A percentile compares a stretch with the other conserved stretches of the same genome.
Evolutionary conservation across 2,329 filamentous ascomycete species (phyloP).

Genomic region (Pseudonectria buxi): DNA sequence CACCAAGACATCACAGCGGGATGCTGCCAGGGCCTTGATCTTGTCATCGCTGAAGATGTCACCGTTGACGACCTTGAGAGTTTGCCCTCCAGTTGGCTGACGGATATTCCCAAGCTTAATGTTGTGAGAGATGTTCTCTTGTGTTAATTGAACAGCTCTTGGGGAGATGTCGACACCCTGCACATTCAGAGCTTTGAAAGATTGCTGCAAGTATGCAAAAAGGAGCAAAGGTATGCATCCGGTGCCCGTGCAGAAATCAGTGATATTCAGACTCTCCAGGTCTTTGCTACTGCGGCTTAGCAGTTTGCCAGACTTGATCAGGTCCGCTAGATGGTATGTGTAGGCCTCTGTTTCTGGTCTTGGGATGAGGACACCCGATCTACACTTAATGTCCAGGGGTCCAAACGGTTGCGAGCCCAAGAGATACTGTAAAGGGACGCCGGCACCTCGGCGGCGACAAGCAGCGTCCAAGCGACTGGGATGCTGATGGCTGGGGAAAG

Average conservation of each 20-base stretch:
- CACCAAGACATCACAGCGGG: conserved; percentile 59
- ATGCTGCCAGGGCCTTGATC: conserved; percentile 20
- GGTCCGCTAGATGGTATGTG: conserved; percentile 46
- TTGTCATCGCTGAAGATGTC: conserved; percentile 43
- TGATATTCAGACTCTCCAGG: conserved; percentile 45
- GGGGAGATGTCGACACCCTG: conserved; percentile 68
- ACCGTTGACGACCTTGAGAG: conserved; percentile 39
- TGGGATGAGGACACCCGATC: conserved; percentile 76
- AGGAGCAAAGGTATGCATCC: conserved; percentile 83
- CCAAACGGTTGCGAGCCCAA: conserved; percentile 87
- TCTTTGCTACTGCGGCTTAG: conserved; percentile 3
- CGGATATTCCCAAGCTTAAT: conserved; percentile 17
- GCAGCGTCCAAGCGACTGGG: conserved; percentile 30
- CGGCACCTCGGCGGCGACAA: conserved; percentile 45
- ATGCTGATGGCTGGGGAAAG: conserved; percentile 6
- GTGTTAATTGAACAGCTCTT: conserved; percentile 57
- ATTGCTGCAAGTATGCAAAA: conserved; percentile 49
- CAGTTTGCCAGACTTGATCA: conserved; percentile 28
- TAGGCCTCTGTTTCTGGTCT: conserved; percentile 70
- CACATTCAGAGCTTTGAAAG: conserved; percentile 40
- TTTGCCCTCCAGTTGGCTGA: conserved; percentile 11
- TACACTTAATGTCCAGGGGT: conserved; percentile 68
- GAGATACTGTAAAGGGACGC: conserved; percentile 82
- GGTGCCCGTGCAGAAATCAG: conserved; percentile 87
- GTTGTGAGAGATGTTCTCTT: conserved; percentile 55